Conservation (phyloP, 129 eudicot genomes). For the Chrysanthemum seticuspe region DNA sequence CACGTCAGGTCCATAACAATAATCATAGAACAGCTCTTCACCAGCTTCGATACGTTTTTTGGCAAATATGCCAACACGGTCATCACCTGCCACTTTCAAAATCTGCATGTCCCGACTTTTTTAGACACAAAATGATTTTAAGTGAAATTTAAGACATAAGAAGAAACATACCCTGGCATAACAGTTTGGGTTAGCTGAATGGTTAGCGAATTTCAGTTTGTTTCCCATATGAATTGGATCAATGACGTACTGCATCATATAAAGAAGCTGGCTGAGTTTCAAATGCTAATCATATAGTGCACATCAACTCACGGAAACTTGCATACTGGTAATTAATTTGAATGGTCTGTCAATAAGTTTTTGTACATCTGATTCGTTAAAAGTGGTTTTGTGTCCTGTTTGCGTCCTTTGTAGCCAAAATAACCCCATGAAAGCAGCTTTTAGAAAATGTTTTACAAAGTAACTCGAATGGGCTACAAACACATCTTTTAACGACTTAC, state of each 20-base stretch:
- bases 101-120: slow-evolving; percentile 42
- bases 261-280: slow-evolving; percentile 1
- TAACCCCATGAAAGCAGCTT: too few species aligned
- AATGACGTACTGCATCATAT: slow-evolving; percentile 60
- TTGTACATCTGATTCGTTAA: too few species aligned
- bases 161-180: slow-evolving; percentile 54
- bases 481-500: too few species aligned
- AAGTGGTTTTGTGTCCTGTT: too few species aligned
- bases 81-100: slow-evolving; percentile 79
- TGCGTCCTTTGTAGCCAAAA: too few species aligned
- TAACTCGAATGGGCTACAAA: too few species aligned
- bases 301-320: not conserved
- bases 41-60: slow-evolving; percentile 65
- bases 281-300: not conserved
- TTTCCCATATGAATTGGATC: slow-evolving; percentile 86
- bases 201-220: slow-evolving; percentile 86
- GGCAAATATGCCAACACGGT: slow-evolving; percentile 80
- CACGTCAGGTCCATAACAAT: slow-evolving; percentile 59
- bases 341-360: too few species aligned
- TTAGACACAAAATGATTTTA: not conserved
- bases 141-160: not conserved
- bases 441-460: too few species aligned
- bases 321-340: too few species aligned
- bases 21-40: slow-evolving; percentile 75
- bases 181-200: slow-evolving; percentile 81